Evolutionary conservation across 2,329 filamentous ascomycete species (phyloP), one percentile per base, ranked within the genome.

Genomic region (Arthrinium phaeospermum): DNA sequence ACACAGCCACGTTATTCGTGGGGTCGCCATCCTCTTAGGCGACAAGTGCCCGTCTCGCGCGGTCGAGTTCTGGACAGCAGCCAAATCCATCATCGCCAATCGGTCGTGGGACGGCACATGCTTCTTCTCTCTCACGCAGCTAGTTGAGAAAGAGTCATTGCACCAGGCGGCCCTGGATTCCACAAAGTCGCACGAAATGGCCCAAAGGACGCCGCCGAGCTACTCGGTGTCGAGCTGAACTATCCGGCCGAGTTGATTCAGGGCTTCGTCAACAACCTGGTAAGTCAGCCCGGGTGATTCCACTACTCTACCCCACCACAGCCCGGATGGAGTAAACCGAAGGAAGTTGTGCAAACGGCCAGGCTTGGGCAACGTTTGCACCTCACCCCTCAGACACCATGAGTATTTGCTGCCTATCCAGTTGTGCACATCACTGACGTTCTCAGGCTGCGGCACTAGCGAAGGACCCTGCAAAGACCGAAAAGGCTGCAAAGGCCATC

Each of bases 21-120:
- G 80, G 78, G 78, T 78, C 10, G 79, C 79, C 45, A 75, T 76
- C 34, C 73, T 77, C 34, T 70, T 81, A 4, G 74, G 79, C 10
- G 53, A 69, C 37, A 47, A 78, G 34, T 76, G 75, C 41, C 79
- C 79, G 53, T 69, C 46, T 16, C 75, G 77, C 13, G 75, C 78
- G 10, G 72, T 77, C 57, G 61, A 72, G 2, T 79, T 78, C 70
- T 73, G 79, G 14, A 75, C 78, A 22, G 77, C 79, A 0, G 79
- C 75, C 5, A 71, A n/a, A 14, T 7, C 14, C 27, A 69, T 69
- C 67, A 37, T 69, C 27, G n/a, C 24, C 44, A 49, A 69, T 13
- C 67, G 78, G 30, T 73, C 77, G 22, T 80, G 77, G 37, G 70
- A 71, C 7, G 57, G 77, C n/a, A 75, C 77, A 34, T 75, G 71